Percentiles rank a stretch among this genome's conserved stretches.
These are phyloP conservation scores for Cladophialophora exuberans DNA, from an alignment of 2,329 filamentous ascomycete species.

Conservation along the genomic window DNA sequence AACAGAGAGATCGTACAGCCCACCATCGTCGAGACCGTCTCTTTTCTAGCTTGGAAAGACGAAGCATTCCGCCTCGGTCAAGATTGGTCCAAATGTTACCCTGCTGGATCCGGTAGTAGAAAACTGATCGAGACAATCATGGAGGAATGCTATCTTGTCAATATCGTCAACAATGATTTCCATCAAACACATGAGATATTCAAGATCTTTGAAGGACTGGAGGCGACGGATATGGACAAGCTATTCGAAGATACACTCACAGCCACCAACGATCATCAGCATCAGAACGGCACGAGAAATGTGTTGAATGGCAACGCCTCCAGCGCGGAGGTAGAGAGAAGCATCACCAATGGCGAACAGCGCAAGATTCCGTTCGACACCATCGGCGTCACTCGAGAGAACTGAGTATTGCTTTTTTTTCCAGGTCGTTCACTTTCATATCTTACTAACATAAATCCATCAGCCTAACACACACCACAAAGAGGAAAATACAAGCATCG, in stretches of 20 bases:
- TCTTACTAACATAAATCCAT: too few species aligned
- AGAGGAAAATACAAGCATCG: too few species aligned
- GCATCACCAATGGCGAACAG: slow-evolving; percentile 19
- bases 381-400: slow-evolving; percentile 9
- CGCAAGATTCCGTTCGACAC: slow-evolving; percentile 21
- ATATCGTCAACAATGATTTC: slow-evolving; percentile 99
- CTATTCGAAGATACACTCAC: slow-evolving; percentile 29
- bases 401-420: slow-evolving; percentile 7
- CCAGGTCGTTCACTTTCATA: background rate
- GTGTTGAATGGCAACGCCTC: slow-evolving; percentile 25
- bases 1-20: slow-evolving; percentile 99
- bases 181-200: slow-evolving; percentile 82
- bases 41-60: slow-evolving; percentile 98
- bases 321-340: slow-evolving; percentile 15
- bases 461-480: too few species aligned
- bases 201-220: slow-evolving; percentile 77
- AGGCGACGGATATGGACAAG: slow-evolving; percentile 67
- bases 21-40: slow-evolving; percentile 97
- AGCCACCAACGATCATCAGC: slow-evolving; percentile 9
- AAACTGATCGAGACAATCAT: slow-evolving; percentile 80
- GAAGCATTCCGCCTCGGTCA: slow-evolving; percentile 91
- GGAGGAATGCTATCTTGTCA: slow-evolving; percentile 90
- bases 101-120: slow-evolving; percentile 74
- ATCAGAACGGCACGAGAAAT: slow-evolving; percentile 16
- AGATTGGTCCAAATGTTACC: slow-evolving; percentile 93